These are phyloP conservation scores for Barnettozyma salicaria DNA, from an alignment of 805 yeast genomes.

Conservation along the genomic window DNA sequence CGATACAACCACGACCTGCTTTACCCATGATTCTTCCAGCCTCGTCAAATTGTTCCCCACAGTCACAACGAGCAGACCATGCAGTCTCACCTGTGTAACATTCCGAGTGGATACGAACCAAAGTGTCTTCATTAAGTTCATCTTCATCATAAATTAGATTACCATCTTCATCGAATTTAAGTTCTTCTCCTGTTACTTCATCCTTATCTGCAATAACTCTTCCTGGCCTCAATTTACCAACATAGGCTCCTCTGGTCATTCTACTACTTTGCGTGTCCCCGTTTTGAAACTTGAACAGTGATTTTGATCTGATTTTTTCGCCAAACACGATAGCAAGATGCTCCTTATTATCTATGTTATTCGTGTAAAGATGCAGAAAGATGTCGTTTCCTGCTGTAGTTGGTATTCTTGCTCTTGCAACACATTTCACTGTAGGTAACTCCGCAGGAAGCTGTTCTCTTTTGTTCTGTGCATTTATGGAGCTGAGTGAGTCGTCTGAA, in stretches of 20 bases:
- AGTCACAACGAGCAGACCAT: slow-evolving; percentile 98
- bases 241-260: slow-evolving; percentile 98
- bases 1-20: slow-evolving; percentile 88
- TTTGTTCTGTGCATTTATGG: slow-evolving; percentile 19
- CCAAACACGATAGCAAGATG: slow-evolving; percentile 97
- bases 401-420: slow-evolving; percentile 94
- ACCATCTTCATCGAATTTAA: slow-evolving; percentile 38
- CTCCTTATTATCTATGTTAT: slow-evolving; percentile 83
- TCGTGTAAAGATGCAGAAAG: slow-evolving; percentile 81
- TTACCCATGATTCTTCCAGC: slow-evolving; percentile 91
- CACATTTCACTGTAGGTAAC: slow-evolving; percentile 76
- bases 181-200: slow-evolving; percentile 32
- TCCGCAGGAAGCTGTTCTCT: slow-evolving; percentile 41
- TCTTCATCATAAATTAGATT: slow-evolving; percentile 26
- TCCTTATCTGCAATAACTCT: slow-evolving; percentile 64
- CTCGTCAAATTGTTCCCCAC: slow-evolving; percentile 98
- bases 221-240: slow-evolving; percentile 87
- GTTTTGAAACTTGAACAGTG: slow-evolving; percentile 54
- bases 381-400: slow-evolving; percentile 94
- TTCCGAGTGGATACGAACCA: slow-evolving; percentile 91
- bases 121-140: slow-evolving; percentile 42
- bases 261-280: slow-evolving; percentile 86
- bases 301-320: slow-evolving; percentile 74
- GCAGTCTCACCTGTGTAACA: slow-evolving; percentile 99
- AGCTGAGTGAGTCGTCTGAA: slow-evolving; percentile 3